Evolutionary conservation across 306 rosid species (phyloP), one percentile per base, ranked within the genome.

Genomic region (Datisca glomerata): DNA sequence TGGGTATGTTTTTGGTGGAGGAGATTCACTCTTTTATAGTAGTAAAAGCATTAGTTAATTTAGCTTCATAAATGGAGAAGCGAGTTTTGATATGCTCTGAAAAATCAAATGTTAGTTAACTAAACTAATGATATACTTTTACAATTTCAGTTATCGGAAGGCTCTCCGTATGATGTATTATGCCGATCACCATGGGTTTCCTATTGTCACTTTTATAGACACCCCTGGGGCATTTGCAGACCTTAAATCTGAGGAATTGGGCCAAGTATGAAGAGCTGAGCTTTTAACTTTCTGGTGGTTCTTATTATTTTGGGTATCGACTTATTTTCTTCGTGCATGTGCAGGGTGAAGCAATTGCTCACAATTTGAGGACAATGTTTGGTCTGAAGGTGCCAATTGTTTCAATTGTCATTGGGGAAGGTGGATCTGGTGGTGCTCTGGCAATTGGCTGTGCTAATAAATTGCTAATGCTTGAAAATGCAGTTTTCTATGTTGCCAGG

Each of bases 381-480:
- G 98, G 92, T 55, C 68, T 89, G 64, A 89, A 84, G 72, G 95
- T 89, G 56, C 98, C 98, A 18, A 29, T 89, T 49, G 19, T 89
- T 37, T 80, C 95, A 24, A 80, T 89, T 33, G 93, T 89, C 69
- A 80, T 89, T 34, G 98, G 98, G 43, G 98, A 89, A 81, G 98
- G 98, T 50, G 98, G 98, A 42, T 89, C 98, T 51, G 98, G 98
- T 47, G 98, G 98, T 61, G 98, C 98, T 37, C 95, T 89, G 47
- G 98, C 95, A 57, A 89, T 89, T 47, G 98, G 86, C 41, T 89
- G 98, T 73, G 98, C 78, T 43, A 89, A 84, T 71, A 89, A 75
- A 64, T 57, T 89, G 68, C 64, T 89, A 32, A 84, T 89, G 98
- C 98, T 89, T 60, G 98, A 89, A 65, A 89, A 84, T 80, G 75